Evolutionary conservation across 192 early-diverging fungal species (phyloP), one percentile per base, ranked within the genome.

Genomic region (Backusella tuberculispora): DNA sequence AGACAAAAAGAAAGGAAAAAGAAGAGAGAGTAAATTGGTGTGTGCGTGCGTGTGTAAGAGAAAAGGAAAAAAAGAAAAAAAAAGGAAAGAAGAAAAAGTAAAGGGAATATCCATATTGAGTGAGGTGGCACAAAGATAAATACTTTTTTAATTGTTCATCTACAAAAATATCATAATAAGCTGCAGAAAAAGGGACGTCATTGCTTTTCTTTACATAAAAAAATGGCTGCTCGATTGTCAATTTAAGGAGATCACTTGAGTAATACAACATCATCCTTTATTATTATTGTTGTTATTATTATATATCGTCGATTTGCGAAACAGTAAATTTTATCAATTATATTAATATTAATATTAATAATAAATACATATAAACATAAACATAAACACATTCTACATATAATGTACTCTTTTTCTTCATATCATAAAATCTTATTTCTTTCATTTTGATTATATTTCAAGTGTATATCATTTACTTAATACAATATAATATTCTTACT

Each of bases 81-180:
- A 14, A 46, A 46, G 12, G 0, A 0, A 46, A 12, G 45, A 14
- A 14, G 14, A 12, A 14, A 26, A 60, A 60, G 24, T 26, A 24
- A 60, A 60, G 10, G 53, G 53, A 26, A 60, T 13, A 60, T 60
- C 53, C 53, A 12, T 26, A 60, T 60, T 60, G 10, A 19, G 21
- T 21, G 53, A 60, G 53, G 53, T 60, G 26, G 53, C 21, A 60
- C 53, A 60, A 26, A 13, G 53, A 13, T 60, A 60, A 60, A 60
- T 60, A 12, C 21, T 34, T 34, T 34, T 34, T 34, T 34, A 34
- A 34, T 34, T 34, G 29, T 34, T 34, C 29, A 43, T 10, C 24
- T 26, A 60, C 24, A 4, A 26, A 26, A 24, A 26, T 24, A 60
- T 60, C 10, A 43, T 43, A 10, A 43, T 43, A 43, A 24, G 21